Evolutionary conservation across 345 rosid genomes (phyloP), one percentile per base, ranked within the genome.

Genomic region (Gossypium rotundifolium): DNA sequence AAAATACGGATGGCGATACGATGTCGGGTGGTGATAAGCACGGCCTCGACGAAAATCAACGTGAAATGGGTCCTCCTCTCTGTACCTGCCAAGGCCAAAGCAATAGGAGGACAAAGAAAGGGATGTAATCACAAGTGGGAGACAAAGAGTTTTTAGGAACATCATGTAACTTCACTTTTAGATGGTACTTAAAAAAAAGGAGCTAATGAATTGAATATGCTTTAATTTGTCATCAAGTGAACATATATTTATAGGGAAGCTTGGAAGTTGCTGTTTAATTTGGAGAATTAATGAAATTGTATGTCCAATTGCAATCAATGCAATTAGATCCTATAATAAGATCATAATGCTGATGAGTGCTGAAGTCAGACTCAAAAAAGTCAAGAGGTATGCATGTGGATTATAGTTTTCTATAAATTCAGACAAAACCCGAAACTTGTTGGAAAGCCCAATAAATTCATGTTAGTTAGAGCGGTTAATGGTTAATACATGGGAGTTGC

Each of bases 31-130:
- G 44, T 10, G 57, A 25, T 72, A 42, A 57, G 20, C 65, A 22
- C 11, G 54, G 22, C 3, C 11, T 4, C 9, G 45, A 3, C 10
- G 44, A 22, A 59, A 44, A 65, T 18, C 29, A 16, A 38, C 2
- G 55, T 33, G 65, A 64, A 61, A 33, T 45, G 63, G 74, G 75
- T 57, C 53, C 59, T 57, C 53, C 59, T 64, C 74, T 9, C 52
- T 65, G 74, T 73, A 71, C 20, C 51, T 58, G 20, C 80, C 65
- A 76, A 75, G 53, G 17, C 81, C 65, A 76, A 75, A 70, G 62
- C 83, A 33, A 33, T 4, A 75, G 22, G 68, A 55, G 54, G 75
- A 40, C 8, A 76, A 16, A 58, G 62, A 74, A 75, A 70, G 51
- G 3, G 74, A 10, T 4, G 78, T 2, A 29, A 76, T 12, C 14